Evolutionary conservation across 805 yeast genomes (phyloP).

Genomic region (Saturnispora zaruensis): DNA sequence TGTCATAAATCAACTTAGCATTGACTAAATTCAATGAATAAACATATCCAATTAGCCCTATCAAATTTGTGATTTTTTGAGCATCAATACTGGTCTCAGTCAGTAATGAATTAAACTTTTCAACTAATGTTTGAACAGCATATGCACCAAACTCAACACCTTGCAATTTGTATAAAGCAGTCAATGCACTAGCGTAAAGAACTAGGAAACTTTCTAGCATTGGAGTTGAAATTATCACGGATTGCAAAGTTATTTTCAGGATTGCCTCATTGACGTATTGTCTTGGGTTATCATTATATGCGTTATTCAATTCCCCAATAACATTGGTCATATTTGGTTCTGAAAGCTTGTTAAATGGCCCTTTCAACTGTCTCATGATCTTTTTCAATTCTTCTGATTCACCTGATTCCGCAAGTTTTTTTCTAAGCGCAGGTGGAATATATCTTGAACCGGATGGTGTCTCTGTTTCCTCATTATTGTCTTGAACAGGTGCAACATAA

Average conservation of each 20-base stretch:
- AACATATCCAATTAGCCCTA: conserved; percentile 67
- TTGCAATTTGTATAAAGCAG: conserved; percentile 64
- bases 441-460: conserved; percentile 37
- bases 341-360: conserved; percentile 80
- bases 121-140: conserved; percentile 74
- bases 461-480: conserved; percentile 14
- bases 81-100: conserved; percentile 20
- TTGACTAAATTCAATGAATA: conserved; percentile 74
- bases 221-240: conserved; percentile 54
- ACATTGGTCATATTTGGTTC: conserved; percentile 74
- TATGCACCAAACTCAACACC: conserved; percentile 89
- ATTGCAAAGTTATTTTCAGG: conserved; percentile 53
- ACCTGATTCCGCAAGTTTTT: conserved; percentile 32
- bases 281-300: conserved; percentile 63
- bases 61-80: conserved; percentile 41
- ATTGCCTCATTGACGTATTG: conserved; percentile 69
- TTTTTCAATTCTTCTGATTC: conserved; percentile 39
- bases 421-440: conserved; percentile 81
- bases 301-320: conserved; percentile 54
- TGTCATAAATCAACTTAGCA: conserved; percentile 67
- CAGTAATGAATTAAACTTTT: conserved; percentile 44
- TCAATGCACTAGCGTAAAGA: conserved; percentile 68
- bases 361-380: conserved; percentile 60
- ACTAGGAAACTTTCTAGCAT: conserved; percentile 72
- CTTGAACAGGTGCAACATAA: conserved; percentile 51